Evolutionary conservation across 2,329 filamentous ascomycete genomes (phyloP).

Genomic region (Ceratocystis eucalypticola): DNA sequence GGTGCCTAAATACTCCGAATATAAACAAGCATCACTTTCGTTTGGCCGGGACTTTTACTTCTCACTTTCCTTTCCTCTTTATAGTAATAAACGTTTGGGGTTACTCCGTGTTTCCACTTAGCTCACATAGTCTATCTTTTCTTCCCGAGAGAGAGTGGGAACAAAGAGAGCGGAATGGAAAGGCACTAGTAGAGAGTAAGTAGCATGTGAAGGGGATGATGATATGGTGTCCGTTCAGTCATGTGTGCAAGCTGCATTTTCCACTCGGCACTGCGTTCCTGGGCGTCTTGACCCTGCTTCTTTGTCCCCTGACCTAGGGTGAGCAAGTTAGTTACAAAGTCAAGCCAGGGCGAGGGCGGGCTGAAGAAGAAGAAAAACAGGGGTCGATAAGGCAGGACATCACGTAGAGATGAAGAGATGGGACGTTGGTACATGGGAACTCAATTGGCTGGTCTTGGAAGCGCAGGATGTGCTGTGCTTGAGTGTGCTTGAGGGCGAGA

Average conservation of each 20-base stretch:
- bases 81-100: background rate
- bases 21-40: slow-evolving; percentile 1
- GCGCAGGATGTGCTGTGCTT: background rate
- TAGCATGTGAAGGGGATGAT: background rate
- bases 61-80: background rate
- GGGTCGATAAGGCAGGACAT: background rate
- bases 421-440: background rate
- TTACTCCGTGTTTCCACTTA: background rate
- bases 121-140: background rate
- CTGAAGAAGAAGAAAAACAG: background rate
- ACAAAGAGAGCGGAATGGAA: background rate
- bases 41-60: background rate
- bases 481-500: background rate
- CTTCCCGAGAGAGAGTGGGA: background rate
- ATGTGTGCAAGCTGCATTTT: no score
- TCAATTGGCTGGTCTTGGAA: background rate
- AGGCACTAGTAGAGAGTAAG: background rate
- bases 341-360: background rate
- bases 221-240: no score
- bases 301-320: no score
- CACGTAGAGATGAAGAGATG: background rate
- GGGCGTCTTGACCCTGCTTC: no score
- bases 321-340: background rate
- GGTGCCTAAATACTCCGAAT: background rate
- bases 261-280: no score